These are phyloP conservation scores for Ambrosia trifida DNA, from an alignment of 129 eudicot species.

Conservation along the genomic window DNA sequence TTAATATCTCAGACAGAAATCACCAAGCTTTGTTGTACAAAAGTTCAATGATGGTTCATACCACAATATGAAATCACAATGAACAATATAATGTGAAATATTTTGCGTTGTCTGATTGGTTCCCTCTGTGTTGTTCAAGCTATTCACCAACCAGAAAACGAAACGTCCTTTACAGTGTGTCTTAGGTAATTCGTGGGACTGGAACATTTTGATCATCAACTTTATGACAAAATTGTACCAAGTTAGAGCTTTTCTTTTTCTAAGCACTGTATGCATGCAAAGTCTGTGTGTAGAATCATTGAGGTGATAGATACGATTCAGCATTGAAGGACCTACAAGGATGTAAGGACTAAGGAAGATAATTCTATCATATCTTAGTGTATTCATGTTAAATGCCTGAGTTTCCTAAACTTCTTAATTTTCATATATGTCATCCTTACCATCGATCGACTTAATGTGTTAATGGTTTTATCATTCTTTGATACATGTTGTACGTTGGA, in stretches of 20 bases:
- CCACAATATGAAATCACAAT: conserved; percentile 11
- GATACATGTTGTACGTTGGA: no score
- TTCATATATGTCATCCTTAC: no score
- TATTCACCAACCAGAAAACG: conserved; percentile 37
- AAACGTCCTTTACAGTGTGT: conserved; percentile 21
- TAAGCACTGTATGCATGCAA: conserved; percentile 11
- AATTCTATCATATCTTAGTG: background rate
- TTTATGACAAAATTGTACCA: conserved; percentile 31
- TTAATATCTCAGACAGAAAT: conserved; percentile 18
- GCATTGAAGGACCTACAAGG: background rate
- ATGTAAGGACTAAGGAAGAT: background rate
- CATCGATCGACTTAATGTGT: no score
- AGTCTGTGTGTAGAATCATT: background rate
- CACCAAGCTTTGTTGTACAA: conserved; percentile 16
- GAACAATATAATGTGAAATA: background rate
- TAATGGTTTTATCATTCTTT: no score
- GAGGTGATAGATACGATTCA: background rate
- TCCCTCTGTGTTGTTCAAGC: conserved; percentile 2
- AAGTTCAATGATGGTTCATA: conserved; percentile 15
- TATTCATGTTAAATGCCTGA: no score
- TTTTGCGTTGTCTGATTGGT: conserved; percentile 25
- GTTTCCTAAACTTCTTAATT: no score
- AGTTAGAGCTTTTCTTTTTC: conserved; percentile 1
- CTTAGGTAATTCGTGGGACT: conserved; percentile 26
- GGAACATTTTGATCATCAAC: conserved; percentile 18